Percentiles rank a stretch among this genome's conserved stretches.
Evolutionary conservation across 2,329 filamentous ascomycete species (phyloP).

Genomic region (Exserohilum turcica): DNA sequence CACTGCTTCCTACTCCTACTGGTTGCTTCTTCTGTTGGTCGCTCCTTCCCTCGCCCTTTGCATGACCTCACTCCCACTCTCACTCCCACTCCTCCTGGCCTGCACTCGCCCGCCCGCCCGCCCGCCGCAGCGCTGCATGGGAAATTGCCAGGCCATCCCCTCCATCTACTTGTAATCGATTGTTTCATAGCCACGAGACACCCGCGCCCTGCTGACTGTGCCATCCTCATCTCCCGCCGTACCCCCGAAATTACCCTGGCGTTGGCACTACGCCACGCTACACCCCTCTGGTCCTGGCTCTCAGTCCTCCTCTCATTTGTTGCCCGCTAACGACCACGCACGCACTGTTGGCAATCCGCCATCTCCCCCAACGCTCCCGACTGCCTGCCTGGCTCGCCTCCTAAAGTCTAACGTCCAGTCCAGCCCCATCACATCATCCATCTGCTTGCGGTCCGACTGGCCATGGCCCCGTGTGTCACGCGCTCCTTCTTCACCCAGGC

Average conservation of each 20-base stretch:
- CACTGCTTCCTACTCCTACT: neutral
- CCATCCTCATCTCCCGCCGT: constrained; percentile 19
- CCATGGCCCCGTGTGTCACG: neutral
- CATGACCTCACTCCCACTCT: neutral
- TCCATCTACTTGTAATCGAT: no score
- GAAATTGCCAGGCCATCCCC: neutral
- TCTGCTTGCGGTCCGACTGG: neutral
- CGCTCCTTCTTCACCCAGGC: neutral
- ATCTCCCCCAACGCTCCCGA: neutral
- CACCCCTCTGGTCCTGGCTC: constrained; percentile 18
- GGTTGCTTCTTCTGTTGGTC: neutral
- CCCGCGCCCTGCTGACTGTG: constrained; percentile 13
- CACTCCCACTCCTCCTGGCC: no score
- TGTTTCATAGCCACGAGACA: constrained; percentile 5
- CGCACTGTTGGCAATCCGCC: neutral
- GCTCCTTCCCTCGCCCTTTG: neutral
- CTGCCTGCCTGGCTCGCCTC: neutral
- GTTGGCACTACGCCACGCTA: constrained; percentile 17
- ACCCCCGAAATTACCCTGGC: constrained; percentile 29
- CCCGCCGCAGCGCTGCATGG: neutral
- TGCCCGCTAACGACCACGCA: no score
- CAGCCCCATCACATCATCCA: neutral
- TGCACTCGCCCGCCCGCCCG: no score
- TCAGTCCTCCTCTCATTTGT: constrained; percentile 13
- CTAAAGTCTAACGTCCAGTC: neutral